Conservation (phyloP, 257 asterid genomes). For the Primulina huaijiensis region DNA sequence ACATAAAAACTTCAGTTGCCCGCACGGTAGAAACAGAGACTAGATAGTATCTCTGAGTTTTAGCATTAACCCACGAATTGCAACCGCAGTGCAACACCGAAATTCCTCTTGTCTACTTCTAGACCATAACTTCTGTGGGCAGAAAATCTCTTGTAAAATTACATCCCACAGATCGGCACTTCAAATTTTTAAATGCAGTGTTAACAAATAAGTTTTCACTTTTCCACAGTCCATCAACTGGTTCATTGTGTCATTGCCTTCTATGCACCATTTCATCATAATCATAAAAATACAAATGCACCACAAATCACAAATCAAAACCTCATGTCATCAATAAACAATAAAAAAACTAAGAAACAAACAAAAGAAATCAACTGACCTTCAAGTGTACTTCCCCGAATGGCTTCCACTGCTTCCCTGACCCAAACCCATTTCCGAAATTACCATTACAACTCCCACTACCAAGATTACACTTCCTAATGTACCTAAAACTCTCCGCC, state of each 20-base stretch:
- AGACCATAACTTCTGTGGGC: not conserved
- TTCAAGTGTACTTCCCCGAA: slow-evolving; percentile 87
- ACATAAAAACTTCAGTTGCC: not conserved
- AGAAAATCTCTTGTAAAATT: slow-evolving; percentile 12
- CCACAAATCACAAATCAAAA: slow-evolving; percentile 15
- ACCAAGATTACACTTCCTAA: slow-evolving; percentile 62
- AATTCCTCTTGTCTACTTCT: not conserved
- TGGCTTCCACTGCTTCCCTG: slow-evolving; percentile 69
- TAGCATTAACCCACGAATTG: slow-evolving; percentile 11
- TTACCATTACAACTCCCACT: slow-evolving; percentile 31
- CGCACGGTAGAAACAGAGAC: not conserved
- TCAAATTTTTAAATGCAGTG: slow-evolving; percentile 13
- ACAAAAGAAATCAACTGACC: slow-evolving; percentile 41
- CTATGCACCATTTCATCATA: slow-evolving; percentile 10
- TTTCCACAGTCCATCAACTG: slow-evolving; percentile 7
- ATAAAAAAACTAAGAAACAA: not conserved
- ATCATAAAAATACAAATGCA: slow-evolving; percentile 6
- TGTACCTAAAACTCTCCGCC: slow-evolving; percentile 80
- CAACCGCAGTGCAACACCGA: slow-evolving; percentile 13
- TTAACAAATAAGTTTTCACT: slow-evolving; percentile 2
- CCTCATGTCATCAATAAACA: not conserved
- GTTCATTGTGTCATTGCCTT: not conserved
- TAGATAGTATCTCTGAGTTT: slow-evolving; percentile 12
- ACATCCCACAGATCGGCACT: slow-evolving; percentile 1
- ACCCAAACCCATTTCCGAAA: slow-evolving; percentile 36